Evolutionary conservation across 495 filamentous ascomycete genomes (phyloP), one percentile per base, ranked within the genome.

Genomic region (Mycothermus thermophilus): DNA sequence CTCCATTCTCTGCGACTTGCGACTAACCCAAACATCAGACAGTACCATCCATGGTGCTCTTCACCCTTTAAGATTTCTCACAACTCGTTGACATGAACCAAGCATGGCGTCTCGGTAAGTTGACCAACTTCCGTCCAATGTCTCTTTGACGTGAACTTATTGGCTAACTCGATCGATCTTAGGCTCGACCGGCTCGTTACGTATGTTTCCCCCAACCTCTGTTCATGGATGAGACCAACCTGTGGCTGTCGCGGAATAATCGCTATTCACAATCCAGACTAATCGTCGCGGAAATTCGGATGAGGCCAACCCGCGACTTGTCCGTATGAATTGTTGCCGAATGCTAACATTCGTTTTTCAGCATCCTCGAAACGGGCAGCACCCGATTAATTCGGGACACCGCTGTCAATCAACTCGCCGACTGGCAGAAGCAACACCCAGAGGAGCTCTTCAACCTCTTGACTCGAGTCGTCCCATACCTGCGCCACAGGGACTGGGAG

Each of bases 381-480:
- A 96, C 88, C 38, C 76, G 77, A 48, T 63, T 96, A 35, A 95
- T 97, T 38, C 79, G 92, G 36, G 90, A 93, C 42, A 96, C 90
- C 38, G 90, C 90, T 37, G 92, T 93, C 23, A 80, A 90, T 51
- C 90, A 97, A 62, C 72, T 97, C 24, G 88, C 82, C 23, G 90
- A 96, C 64, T 86, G 94, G 41, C 92, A 96, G 58, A 96, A 93
- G 52, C 78, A 87, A 43, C 92, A 96, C 50, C 90, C 92, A 0
- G 88, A 96, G 55, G 90, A 97, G 51, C 66, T 96, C 3, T 96
- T 95, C 58, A 95, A 96, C 46, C 69, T 97, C 6, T 69, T 97
- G n/a, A 84, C 84, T n/a, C 72, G 88, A 30, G 87, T 97, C 27
- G 73, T 96, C 12, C 86, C 92, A 2, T 95, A 92, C 57, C 70